A percentile compares a stretch with the other conserved stretches of the same genome.
phyloP scores from a whole-genome alignment of 306 rosid genomes.

The Vigna angularis region DNA sequence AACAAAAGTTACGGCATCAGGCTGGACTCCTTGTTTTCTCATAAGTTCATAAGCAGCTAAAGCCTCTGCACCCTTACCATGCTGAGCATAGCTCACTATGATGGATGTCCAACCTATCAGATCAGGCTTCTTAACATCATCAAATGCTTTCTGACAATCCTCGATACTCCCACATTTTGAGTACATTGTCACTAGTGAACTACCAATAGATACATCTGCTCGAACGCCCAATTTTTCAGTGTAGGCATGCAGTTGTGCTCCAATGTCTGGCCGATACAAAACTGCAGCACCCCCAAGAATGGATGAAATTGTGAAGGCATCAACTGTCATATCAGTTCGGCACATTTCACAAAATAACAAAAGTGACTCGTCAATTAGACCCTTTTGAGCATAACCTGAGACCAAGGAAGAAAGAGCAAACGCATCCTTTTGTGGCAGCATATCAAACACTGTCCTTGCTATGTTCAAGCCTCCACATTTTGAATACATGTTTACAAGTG shows the following conservation, averaged over 20 bases:
- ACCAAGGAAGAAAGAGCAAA: slow-evolving; percentile 72
- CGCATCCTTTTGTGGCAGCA: slow-evolving; percentile 63
- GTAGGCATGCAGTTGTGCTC: slow-evolving; percentile 72
- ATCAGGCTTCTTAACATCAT: slow-evolving; percentile 68
- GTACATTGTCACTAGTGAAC: slow-evolving; percentile 77
- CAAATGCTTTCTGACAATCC: slow-evolving; percentile 72
- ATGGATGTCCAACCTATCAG: slow-evolving; percentile 77
- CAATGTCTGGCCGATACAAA: slow-evolving; percentile 49
- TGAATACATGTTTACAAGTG: slow-evolving; percentile 75
- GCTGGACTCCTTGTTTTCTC: slow-evolving; percentile 70
- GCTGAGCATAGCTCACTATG: slow-evolving; percentile 80
- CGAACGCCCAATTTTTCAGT: slow-evolving; percentile 59
- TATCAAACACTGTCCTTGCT: slow-evolving; percentile 66
- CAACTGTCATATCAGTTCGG: slow-evolving; percentile 49
- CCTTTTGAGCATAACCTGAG: slow-evolving; percentile 77
- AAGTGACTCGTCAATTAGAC: slow-evolving; percentile 61
- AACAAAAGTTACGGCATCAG: slow-evolving; percentile 79
- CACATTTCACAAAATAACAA: slow-evolving; percentile 58
- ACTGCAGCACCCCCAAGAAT: slow-evolving; percentile 61
- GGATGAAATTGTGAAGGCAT: slow-evolving; percentile 65
- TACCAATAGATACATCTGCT: slow-evolving; percentile 63
- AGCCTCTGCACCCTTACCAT: slow-evolving; percentile 78
- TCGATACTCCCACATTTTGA: slow-evolving; percentile 76
- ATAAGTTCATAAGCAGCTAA: slow-evolving; percentile 66
- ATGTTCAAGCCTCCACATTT: slow-evolving; percentile 61